Percentiles rank a stretch among this genome's conserved stretches.
These are phyloP conservation scores for Calonectria multiphialidica DNA, from an alignment of 2,329 filamentous ascomycete genomes.

Conservation along the genomic window DNA sequence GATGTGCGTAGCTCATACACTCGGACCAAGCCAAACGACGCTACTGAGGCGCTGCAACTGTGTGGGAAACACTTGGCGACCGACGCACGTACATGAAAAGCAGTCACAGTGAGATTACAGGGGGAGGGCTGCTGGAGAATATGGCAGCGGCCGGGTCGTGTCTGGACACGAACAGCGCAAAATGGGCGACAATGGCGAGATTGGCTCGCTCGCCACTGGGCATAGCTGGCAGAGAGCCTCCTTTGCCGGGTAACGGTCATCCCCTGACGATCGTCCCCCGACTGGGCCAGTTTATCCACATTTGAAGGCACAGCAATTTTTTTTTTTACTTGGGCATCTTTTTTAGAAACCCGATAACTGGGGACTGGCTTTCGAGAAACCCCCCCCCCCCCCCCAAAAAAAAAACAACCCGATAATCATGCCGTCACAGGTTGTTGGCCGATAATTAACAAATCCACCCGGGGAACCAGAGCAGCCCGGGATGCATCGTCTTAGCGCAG, in stretches of 20 bases:
- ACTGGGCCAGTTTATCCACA: neutral
- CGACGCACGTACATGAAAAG: neutral
- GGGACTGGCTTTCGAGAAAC: neutral
- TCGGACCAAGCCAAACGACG: neutral
- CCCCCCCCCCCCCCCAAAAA: too few relatives aligned
- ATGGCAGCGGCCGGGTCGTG: neutral
- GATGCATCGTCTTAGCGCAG: neutral
- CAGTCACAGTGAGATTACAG: conserved; percentile 17
- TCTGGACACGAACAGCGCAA: neutral
- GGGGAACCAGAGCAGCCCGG: neutral
- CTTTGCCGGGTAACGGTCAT: neutral
- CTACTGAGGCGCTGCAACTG: neutral
- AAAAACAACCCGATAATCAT: neutral
- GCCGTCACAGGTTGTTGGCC: neutral
- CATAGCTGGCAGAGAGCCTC: neutral
- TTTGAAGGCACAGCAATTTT: neutral
- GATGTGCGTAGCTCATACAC: neutral
- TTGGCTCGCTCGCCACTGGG: neutral
- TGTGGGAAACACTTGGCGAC: neutral
- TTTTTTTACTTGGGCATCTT: neutral
- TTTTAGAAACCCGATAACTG: too few relatives aligned
- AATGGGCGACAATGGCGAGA: neutral
- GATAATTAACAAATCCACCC: neutral
- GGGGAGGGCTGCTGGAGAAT: neutral
- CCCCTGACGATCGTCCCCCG: conserved; percentile 21